Conservation (phyloP, 768 basidiomycete species). For the Ephemerocybe angulata region DNA sequence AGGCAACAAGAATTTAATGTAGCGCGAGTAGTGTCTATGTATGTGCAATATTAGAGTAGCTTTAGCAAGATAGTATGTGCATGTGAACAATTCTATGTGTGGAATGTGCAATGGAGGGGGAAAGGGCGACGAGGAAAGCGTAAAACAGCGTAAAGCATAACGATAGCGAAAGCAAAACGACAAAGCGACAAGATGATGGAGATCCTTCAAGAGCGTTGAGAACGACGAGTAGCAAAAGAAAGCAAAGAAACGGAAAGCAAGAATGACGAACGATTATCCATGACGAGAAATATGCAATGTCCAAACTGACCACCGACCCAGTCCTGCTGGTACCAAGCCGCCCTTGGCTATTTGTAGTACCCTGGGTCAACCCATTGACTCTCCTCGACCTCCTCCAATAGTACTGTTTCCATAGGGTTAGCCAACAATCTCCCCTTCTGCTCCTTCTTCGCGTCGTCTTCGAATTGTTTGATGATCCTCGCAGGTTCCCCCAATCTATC, state of each 20-base stretch:
- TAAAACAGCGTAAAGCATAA: no score
- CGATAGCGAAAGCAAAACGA: no score
- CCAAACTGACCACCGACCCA: neutral
- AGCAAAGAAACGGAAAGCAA: neutral
- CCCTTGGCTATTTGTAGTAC: neutral
- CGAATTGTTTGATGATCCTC: constrained; percentile 27
- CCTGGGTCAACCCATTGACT: constrained; percentile 19
- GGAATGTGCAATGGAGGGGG: no score
- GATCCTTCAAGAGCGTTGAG: no score
- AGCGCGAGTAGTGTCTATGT: no score
- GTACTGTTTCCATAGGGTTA: constrained; percentile 18
- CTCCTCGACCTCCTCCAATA: constrained; percentile 28
- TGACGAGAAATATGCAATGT: neutral
- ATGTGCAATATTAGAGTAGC: no score
- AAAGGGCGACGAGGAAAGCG: no score
- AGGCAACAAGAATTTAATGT: no score
- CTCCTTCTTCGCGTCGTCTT: constrained; percentile 21
- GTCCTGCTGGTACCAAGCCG: neutral
- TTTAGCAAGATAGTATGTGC: no score
- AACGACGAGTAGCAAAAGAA: neutral
- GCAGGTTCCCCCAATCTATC: constrained; percentile 26
- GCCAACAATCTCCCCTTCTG: constrained; percentile 22
- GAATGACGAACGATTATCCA: neutral
- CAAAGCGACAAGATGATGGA: no score
- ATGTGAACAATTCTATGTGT: no score